Evolutionary conservation across 2,329 filamentous ascomycete genomes (phyloP).

Genomic region (Ascochyta rabiei): DNA sequence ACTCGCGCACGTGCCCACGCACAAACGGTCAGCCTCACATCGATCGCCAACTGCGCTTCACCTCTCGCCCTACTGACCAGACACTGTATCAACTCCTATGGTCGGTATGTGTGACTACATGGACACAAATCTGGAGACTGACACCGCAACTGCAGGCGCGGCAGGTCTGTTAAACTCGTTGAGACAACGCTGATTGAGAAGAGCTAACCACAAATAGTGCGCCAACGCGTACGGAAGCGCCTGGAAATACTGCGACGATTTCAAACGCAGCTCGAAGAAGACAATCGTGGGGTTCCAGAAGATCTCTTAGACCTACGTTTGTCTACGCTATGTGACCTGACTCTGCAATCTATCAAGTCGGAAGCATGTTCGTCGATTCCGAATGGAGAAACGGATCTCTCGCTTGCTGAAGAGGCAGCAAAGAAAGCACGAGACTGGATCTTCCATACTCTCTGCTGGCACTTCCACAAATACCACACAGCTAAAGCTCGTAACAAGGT

Average conservation of each 20-base stretch:
- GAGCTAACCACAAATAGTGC: constrained; percentile 3
- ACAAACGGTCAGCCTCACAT: neutral
- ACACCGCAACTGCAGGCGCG: constrained; percentile 1
- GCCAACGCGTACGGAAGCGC: constrained; percentile 2
- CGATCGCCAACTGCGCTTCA: neutral
- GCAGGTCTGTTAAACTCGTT: neutral
- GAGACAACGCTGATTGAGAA: neutral
- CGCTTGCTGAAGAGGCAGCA: constrained; percentile 7
- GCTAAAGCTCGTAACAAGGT: constrained; percentile 11
- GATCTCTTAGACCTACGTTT: neutral
- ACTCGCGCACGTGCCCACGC: neutral
- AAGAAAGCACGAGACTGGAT: constrained; percentile 20
- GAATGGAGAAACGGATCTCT: neutral
- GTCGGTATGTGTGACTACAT: neutral
- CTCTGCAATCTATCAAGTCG: neutral
- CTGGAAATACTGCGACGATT: constrained; percentile 5
- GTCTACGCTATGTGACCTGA: constrained; percentile 1
- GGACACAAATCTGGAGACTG: neutral
- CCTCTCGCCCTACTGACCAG: neutral
- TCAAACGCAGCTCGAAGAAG: constrained; percentile 1
- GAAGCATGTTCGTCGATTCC: neutral
- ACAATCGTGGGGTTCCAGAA: neutral
- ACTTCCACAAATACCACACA: constrained; percentile 5
- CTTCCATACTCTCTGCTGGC: constrained; percentile 6
- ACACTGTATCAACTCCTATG: neutral